Percentiles rank a stretch among this genome's conserved stretches.
Evolutionary conservation across 305 asterid genomes (phyloP).

Genomic region (Solanum chacoense): DNA sequence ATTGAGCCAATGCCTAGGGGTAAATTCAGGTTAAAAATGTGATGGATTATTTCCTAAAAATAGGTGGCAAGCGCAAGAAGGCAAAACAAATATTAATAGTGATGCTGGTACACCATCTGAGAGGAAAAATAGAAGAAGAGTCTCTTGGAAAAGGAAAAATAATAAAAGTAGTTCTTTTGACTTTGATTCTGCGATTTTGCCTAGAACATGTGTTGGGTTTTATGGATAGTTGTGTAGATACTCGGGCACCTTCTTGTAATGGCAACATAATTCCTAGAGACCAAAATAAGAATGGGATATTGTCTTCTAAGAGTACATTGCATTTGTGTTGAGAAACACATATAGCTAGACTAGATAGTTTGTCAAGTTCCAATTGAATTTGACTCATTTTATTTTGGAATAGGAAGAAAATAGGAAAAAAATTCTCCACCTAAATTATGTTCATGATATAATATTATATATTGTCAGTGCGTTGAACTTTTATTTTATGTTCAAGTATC

Average conservation of each 20-base stretch:
- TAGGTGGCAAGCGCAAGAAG: too few relatives aligned
- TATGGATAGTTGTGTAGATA: too few relatives aligned
- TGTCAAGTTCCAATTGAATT: background rate
- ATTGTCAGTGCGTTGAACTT: background rate
- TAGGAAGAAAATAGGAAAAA: background rate
- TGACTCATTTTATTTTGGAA: too few relatives aligned
- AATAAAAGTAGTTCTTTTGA: too few relatives aligned
- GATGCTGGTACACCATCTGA: too few relatives aligned
- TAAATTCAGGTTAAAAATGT: background rate
- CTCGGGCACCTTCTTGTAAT: too few relatives aligned
- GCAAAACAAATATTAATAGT: too few relatives aligned
- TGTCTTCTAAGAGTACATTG: background rate
- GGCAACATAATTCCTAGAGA: background rate
- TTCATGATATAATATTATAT: background rate
- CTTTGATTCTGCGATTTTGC: too few relatives aligned
- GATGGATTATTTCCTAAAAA: too few relatives aligned
- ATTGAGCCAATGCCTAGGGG: background rate
- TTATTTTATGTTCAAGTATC: background rate
- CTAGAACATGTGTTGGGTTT: too few relatives aligned
- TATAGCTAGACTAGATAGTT: background rate
- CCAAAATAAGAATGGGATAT: background rate
- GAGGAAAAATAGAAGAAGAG: too few relatives aligned
- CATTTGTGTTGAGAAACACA: background rate
- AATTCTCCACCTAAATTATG: background rate
- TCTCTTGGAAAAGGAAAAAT: too few relatives aligned